phyloP scores from a whole-genome alignment of 192 early-diverging fungal species.

The Backusella morwellensis region DNA sequence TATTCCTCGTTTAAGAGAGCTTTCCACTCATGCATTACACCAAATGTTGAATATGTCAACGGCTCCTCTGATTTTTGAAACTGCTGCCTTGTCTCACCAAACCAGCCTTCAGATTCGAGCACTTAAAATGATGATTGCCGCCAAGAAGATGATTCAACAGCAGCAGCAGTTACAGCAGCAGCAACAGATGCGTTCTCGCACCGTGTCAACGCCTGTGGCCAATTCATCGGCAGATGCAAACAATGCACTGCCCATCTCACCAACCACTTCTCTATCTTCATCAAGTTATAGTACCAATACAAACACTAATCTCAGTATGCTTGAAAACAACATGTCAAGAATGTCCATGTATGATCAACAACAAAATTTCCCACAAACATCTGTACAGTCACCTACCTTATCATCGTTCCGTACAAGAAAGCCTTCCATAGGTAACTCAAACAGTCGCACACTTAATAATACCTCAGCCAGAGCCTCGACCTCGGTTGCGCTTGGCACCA shows the following conservation, averaged over 20 bases:
- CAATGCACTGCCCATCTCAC: not conserved
- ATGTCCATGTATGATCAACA: conserved; percentile 8
- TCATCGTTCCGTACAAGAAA: conserved; percentile 4
- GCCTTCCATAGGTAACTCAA: not conserved
- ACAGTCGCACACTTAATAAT: not conserved
- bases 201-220: not conserved
- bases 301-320: not conserved
- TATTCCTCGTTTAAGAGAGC: conserved; percentile 54
- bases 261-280: conserved; percentile 3
- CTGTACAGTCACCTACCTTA: conserved; percentile 7
- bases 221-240: not conserved
- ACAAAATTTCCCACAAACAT: not conserved
- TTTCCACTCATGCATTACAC: conserved; percentile 57
- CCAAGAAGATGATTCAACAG: conserved; percentile 58
- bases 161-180: conserved; percentile 37
- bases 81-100: conserved; percentile 63
- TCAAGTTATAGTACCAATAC: conserved; percentile 8
- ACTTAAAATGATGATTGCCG: conserved; percentile 55
- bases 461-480: not conserved
- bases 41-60: conserved; percentile 60
- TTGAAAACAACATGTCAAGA: not conserved
- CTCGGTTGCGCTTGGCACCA: not conserved
- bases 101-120: conserved; percentile 61
- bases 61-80: conserved; percentile 68
- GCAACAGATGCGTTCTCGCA: conserved; percentile 8